A percentile compares a stretch with the other conserved stretches of the same genome.
Evolutionary conservation across 1,284 basidiomycete genomes (phyloP).

Genomic region (Moesziomyces aphidis): DNA sequence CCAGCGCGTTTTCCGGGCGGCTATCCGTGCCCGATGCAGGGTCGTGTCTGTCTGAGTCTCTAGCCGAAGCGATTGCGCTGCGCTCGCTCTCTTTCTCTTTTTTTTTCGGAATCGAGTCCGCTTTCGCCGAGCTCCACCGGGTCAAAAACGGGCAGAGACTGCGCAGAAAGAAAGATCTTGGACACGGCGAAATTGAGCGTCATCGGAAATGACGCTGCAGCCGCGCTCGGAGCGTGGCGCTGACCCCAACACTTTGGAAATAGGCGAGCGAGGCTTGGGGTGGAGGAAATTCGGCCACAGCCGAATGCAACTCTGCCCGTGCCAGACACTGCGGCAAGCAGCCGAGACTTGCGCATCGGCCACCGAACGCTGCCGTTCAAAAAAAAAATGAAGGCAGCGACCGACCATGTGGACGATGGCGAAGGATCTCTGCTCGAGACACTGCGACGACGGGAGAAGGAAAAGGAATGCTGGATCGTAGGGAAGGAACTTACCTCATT

Average conservation of each 20-base stretch:
- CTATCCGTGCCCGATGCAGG: not conserved
- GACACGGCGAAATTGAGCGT: not conserved
- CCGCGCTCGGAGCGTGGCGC: too few relatives aligned
- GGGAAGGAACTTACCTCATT: constrained; percentile 76
- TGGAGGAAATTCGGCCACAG: not conserved
- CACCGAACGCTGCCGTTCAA: not conserved
- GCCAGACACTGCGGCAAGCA: not conserved
- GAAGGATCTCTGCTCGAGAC: not conserved
- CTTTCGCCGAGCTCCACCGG: not conserved
- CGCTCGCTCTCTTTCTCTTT: not conserved
- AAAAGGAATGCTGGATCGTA: not conserved
- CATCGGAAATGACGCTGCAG: not conserved
- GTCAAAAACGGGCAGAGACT: not conserved
- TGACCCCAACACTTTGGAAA: not conserved
- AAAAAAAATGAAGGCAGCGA: not conserved
- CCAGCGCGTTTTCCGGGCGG: not conserved
- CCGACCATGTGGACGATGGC: not conserved
- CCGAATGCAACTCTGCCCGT: not conserved
- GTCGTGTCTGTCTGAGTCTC: not conserved
- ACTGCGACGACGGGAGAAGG: not conserved
- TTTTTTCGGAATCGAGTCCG: not conserved
- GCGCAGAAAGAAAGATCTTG: not conserved
- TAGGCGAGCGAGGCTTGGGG: not conserved
- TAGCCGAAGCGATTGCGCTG: not conserved
- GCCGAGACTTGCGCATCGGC: not conserved